These are phyloP conservation scores for Alternaria novae-zelandiae DNA, from an alignment of 2,329 filamentous ascomycete species.

Conservation along the genomic window DNA sequence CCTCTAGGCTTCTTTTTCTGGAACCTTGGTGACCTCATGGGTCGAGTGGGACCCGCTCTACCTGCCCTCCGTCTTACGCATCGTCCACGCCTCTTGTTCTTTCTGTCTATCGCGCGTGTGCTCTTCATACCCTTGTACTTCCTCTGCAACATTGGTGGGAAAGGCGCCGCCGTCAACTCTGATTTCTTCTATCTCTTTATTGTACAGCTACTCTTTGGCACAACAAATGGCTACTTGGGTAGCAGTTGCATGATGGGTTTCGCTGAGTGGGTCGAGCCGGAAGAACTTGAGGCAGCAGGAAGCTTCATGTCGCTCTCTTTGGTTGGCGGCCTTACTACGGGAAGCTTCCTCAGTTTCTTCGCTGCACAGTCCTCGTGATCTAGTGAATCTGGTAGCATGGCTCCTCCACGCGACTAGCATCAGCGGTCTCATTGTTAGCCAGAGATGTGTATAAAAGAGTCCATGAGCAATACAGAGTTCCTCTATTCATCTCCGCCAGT, in stretches of 20 bases:
- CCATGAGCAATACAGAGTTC: neutral
- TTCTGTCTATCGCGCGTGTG: conserved; percentile 68
- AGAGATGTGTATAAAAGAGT: neutral
- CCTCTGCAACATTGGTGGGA: conserved; percentile 84
- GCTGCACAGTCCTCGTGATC: conserved; percentile 53
- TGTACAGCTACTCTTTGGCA: conserved; percentile 82
- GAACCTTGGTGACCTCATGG: conserved; percentile 86
- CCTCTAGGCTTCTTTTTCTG: conserved; percentile 90
- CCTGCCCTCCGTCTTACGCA: conserved; percentile 63
- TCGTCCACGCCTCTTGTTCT: conserved; percentile 71
- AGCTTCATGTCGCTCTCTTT: conserved; percentile 93
- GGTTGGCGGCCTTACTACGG: conserved; percentile 80
- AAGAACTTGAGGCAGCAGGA: conserved; percentile 86
- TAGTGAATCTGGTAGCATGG: neutral
- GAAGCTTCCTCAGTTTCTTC: conserved; percentile 89
- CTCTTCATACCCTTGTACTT: conserved; percentile 84
- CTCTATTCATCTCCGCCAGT: neutral
- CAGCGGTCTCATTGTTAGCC: neutral
- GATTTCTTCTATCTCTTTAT: conserved; percentile 87
- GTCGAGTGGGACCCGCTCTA: conserved; percentile 71
- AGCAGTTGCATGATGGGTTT: conserved; percentile 93
- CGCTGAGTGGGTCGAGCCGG: conserved; percentile 77
- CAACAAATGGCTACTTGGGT: conserved; percentile 86
- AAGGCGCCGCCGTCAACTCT: conserved; percentile 71
- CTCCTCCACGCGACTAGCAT: neutral